Percentiles rank a stretch among this genome's conserved stretches.
phyloP scores from a whole-genome alignment of 768 basidiomycete species.

The Kondoa subrosea region DNA sequence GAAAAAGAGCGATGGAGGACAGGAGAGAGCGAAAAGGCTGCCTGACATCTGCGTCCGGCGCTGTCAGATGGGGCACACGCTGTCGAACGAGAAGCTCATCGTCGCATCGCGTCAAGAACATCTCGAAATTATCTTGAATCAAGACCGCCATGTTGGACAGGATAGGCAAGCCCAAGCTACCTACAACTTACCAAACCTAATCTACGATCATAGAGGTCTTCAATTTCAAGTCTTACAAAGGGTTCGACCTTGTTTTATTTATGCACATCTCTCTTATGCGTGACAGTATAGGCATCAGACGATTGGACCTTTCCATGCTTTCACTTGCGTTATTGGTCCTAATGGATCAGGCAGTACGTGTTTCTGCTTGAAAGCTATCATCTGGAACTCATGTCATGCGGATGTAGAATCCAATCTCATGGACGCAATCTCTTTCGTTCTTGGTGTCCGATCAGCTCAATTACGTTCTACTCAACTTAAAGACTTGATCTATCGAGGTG shows the following conservation, averaged over 20 bases:
- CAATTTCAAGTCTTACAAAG: slow-evolving; percentile 93
- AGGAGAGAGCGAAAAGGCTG: too few relatives aligned
- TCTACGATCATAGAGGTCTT: slow-evolving; percentile 37
- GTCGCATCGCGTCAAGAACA: too few relatives aligned
- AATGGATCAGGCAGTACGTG: slow-evolving; percentile 72
- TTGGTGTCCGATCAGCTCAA: slow-evolving; percentile 86
- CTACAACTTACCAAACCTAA: not conserved
- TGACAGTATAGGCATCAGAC: slow-evolving; percentile 37
- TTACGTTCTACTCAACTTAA: slow-evolving; percentile 82
- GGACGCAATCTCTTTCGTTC: slow-evolving; percentile 98
- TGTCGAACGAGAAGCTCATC: too few relatives aligned
- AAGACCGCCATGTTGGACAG: not conserved
- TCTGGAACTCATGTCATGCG: too few relatives aligned
- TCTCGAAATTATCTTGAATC: too few relatives aligned
- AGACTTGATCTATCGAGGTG: slow-evolving; percentile 89
- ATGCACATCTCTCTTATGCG: too few relatives aligned
- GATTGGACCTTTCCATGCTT: slow-evolving; percentile 79
- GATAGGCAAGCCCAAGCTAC: not conserved
- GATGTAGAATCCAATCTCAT: slow-evolving; percentile 84
- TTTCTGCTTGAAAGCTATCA: not conserved
- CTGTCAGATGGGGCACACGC: too few relatives aligned
- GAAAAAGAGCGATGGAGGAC: not conserved
- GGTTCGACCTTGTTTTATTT: slow-evolving; percentile 10
- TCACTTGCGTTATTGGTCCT: slow-evolving; percentile 91
- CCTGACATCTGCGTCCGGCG: too few relatives aligned